Evolutionary conservation across 768 basidiomycete species (phyloP), one percentile per base, ranked within the genome.

Genomic region (Tricholoma sp.): DNA sequence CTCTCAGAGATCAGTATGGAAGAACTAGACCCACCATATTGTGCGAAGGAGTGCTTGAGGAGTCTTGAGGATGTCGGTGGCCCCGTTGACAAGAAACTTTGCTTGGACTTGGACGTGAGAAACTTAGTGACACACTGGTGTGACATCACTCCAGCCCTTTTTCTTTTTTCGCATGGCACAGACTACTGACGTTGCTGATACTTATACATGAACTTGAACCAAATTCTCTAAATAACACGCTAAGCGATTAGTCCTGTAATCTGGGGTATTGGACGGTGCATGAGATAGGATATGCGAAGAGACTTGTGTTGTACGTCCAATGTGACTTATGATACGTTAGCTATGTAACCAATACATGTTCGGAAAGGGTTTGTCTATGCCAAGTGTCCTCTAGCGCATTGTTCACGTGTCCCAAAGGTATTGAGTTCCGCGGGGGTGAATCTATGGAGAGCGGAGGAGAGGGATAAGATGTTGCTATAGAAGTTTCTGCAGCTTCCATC

Each of bases 391-490:
- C 59, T 33, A 52, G 61, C 12, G 39, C 57, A 49, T 52, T 54
- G 18, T 61, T 59, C 41, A 52, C 31, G 52, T 59, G 61, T 29
- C 54, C 60, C 33, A 70, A 54, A 24, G 63, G 60, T 12, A 65
- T 55, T 9, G 57, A 56, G 42, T 58, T 49, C 36, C 53, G 59
- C n/a, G 69, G 68, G 9, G 71, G 70, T 13, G 77, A 79, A 63
- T 78, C 78, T 39, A 74, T 55, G 17, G 78, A 80, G 17, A 72
- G 69, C 44, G 78, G 79, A 1, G 79, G 79, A 0, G 79, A 78
- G 10, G 78, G 78, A 58, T 80, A 80, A 33, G 78, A 70, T 32
- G 63, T 64, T 24, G 60, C 53, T 20, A 64, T 60, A 17, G 61
- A 63, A 34, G 41, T 54, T 33, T 50, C 57, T 13, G 36, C 20